Conservation (phyloP, 176 grass and related monocot species). For the Neostapfia colusana region DNA sequence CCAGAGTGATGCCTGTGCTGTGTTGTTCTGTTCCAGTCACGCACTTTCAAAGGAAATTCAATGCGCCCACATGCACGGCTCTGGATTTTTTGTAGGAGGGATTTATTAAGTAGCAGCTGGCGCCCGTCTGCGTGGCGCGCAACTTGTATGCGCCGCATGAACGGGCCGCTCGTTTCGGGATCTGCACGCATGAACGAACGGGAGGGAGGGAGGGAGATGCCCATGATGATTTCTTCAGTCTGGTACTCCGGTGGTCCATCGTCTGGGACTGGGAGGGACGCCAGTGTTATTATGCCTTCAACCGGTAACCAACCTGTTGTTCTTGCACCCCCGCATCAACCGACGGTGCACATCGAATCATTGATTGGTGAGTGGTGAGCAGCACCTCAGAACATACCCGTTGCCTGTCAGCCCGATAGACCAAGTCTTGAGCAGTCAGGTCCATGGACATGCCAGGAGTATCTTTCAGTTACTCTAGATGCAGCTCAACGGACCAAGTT, state of each 20-base stretch:
- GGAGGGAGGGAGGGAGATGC: too few species aligned
- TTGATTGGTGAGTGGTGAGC: neutral
- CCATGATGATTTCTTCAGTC: constrained; percentile 37
- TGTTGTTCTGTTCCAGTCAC: constrained; percentile 31
- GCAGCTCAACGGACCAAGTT: neutral
- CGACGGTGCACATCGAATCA: neutral
- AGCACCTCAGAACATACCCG: neutral
- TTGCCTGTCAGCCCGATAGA: neutral
- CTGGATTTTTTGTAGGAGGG: too few species aligned
- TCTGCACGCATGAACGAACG: constrained; percentile 45
- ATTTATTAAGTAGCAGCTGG: constrained; percentile 41
- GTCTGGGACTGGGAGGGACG: neutral
- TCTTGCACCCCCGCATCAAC: neutral
- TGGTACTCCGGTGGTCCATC: constrained; percentile 26
- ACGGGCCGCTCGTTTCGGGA: constrained; percentile 31
- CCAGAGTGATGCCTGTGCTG: neutral
- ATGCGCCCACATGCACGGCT: constrained; percentile 18
- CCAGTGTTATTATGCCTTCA: neutral
- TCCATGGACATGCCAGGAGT: constrained; percentile 6
- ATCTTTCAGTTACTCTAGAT: constrained; percentile 3
- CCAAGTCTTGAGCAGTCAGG: neutral
- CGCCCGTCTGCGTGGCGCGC: constrained; percentile 19
- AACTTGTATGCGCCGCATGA: constrained; percentile 24
- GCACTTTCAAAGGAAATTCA: constrained; percentile 21
- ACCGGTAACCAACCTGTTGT: neutral